phyloP scores from a whole-genome alignment of 352 stramenopile genomes.

The Chrysophaeum taylorii region DNA sequence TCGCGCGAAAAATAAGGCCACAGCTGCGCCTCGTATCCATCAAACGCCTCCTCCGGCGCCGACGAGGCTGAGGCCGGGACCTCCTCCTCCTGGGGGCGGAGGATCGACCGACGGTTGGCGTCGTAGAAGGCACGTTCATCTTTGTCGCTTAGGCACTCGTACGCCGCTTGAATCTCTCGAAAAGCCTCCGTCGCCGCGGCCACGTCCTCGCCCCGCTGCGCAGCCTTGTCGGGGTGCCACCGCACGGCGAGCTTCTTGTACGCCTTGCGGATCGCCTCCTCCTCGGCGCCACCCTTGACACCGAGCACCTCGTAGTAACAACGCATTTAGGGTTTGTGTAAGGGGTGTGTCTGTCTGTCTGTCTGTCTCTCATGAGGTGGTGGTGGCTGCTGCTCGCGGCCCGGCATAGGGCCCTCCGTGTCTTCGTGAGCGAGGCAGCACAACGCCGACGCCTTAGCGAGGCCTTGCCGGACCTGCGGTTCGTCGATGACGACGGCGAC shows the following conservation, averaged over 20 bases:
- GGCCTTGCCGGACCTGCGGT: no score
- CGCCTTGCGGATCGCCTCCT: not conserved
- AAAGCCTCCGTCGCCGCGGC: not conserved
- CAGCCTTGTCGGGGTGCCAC: conserved; percentile 1
- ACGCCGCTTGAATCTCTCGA: conserved; percentile 8
- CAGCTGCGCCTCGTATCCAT: not conserved
- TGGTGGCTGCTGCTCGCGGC: no score
- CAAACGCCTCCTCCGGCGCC: not conserved
- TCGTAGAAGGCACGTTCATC: conserved; percentile 9
- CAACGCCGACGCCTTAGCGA: no score
- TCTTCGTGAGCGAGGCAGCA: no score
- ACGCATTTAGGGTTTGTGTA: no score
- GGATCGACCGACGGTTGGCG: not conserved
- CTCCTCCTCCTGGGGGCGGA: not conserved
- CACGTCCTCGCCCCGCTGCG: conserved; percentile 10
- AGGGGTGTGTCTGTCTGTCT: no score
- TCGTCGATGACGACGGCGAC: no score
- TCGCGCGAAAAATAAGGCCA: conserved; percentile 3
- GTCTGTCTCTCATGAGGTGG: no score
- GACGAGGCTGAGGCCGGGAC: not conserved
- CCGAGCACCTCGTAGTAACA: conserved; percentile 4
- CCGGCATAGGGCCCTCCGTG: no score
- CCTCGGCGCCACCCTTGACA: not conserved
- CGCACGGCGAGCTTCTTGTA: not conserved
- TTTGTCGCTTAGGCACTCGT: conserved; percentile 5